Evolutionary conservation across 805 yeast species (phyloP).

Genomic region (Sugiyamaella chiloensis): DNA sequence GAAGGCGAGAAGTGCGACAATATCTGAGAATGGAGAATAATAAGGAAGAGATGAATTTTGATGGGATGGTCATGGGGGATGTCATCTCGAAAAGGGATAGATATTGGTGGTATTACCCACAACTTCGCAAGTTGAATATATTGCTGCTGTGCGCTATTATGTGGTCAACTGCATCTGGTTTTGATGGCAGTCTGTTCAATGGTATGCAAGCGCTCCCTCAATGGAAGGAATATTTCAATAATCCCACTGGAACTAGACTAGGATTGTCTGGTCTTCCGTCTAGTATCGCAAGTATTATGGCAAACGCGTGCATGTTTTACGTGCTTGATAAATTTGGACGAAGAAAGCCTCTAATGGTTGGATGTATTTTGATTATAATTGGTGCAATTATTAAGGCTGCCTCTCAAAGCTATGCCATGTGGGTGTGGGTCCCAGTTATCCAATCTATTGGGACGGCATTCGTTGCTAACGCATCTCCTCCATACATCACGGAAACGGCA

Average conservation of each 20-base stretch:
- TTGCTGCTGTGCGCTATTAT: constrained; percentile 14
- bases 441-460: constrained; percentile 74
- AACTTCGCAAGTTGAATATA: constrained; percentile 17
- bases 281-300: constrained; percentile 61
- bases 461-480: constrained; percentile 73
- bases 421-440: constrained; percentile 65
- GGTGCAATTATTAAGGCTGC: constrained; percentile 53
- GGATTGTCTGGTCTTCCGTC: constrained; percentile 13
- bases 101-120: constrained; percentile 12
- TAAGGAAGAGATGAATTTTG: neutral
- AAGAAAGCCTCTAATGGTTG: constrained; percentile 53
- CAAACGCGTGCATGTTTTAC: constrained; percentile 57
- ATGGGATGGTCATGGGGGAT: constrained; percentile 11
- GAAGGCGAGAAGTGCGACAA: neutral
- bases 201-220: constrained; percentile 25
- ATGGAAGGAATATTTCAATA: constrained; percentile 19
- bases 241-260: constrained; percentile 16
- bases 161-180: constrained; percentile 18
- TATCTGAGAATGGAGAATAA: neutral
- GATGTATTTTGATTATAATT: constrained; percentile 51
- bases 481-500: constrained; percentile 75
- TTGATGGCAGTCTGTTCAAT: constrained; percentile 20
- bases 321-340: constrained; percentile 63
- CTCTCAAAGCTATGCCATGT: constrained; percentile 51
- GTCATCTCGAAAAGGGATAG: constrained; percentile 9